Percentiles rank a stretch among this genome's conserved stretches.
phyloP scores from a whole-genome alignment of 345 rosid species.

The Brassica napus region DNA sequence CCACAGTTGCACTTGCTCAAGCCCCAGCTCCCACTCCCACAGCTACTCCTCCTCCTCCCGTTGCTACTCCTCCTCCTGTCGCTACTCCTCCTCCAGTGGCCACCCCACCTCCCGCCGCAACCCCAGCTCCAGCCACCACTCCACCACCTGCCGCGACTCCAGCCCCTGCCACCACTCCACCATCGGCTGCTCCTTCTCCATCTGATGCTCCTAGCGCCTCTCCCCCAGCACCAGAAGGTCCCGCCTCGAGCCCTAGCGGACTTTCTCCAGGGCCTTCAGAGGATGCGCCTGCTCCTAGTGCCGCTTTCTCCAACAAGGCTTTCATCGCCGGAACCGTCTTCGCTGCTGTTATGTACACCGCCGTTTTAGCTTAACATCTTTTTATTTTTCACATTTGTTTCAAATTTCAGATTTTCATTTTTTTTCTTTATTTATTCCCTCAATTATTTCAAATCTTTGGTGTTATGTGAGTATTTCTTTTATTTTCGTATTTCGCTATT shows the following conservation, averaged over 20 bases:
- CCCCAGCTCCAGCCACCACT: constrained; percentile 33
- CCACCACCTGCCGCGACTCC: constrained; percentile 39
- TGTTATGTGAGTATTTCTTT: constrained; percentile 38
- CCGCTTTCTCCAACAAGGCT: constrained; percentile 39
- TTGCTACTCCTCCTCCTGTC: constrained; percentile 24
- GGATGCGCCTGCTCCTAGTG: constrained; percentile 20
- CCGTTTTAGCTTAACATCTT: constrained; percentile 35
- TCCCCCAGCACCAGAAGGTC: constrained; percentile 37
- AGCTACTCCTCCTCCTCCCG: constrained; percentile 22
- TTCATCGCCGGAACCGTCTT: constrained; percentile 54
- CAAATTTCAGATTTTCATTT: background rate
- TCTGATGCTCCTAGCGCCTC: constrained; percentile 39
- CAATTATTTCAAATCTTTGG: constrained; percentile 21
- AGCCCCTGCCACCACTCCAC: constrained; percentile 27
- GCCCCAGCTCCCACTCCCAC: constrained; percentile 41
- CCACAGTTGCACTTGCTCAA: constrained; percentile 33
- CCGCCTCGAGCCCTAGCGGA: constrained; percentile 10
- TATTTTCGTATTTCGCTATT: constrained; percentile 12
- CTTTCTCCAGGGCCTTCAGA: constrained; percentile 39
- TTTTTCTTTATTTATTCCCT: background rate
- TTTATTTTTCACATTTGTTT: background rate
- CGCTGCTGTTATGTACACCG: constrained; percentile 52
- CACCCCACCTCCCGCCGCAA: constrained; percentile 29
- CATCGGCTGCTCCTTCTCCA: constrained; percentile 30
- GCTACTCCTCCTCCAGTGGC: constrained; percentile 30